These are phyloP conservation scores for Colletotrichum tropicale DNA, from an alignment of 2,329 filamentous ascomycete genomes.

Conservation along the genomic window DNA sequence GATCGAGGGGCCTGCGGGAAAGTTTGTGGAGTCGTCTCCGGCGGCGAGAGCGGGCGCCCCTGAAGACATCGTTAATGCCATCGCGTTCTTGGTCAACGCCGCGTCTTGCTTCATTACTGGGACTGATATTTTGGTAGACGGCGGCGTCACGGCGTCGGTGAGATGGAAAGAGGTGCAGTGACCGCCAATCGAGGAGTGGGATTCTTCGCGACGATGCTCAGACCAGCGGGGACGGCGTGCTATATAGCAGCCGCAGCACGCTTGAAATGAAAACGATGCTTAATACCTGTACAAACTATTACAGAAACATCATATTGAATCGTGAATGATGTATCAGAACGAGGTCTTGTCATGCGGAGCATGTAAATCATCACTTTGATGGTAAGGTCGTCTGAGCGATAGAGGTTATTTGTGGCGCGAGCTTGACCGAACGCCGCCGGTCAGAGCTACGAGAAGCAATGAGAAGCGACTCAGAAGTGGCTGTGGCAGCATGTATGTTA, in stretches of 20 bases:
- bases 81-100: background rate
- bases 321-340: background rate
- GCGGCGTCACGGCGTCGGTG: background rate
- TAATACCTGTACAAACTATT: too few species aligned
- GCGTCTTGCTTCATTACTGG: background rate
- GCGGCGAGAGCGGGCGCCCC: background rate
- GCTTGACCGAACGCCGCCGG: too few species aligned
- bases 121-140: background rate
- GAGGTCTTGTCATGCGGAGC: background rate
- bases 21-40: background rate
- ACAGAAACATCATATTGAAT: background rate
- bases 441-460: too few species aligned
- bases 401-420: too few species aligned
- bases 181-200: accelerated
- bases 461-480: too few species aligned
- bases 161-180: background rate
- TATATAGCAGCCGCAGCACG: too few species aligned
- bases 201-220: accelerated
- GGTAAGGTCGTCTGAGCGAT: background rate
- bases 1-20: background rate
- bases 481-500: too few species aligned
- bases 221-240: background rate
- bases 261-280: background rate
- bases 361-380: background rate
- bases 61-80: background rate